Percentiles rank a stretch among this genome's conserved stretches.
Evolutionary conservation across 805 yeast genomes (phyloP).

Genomic region (Priceomyces medius): DNA sequence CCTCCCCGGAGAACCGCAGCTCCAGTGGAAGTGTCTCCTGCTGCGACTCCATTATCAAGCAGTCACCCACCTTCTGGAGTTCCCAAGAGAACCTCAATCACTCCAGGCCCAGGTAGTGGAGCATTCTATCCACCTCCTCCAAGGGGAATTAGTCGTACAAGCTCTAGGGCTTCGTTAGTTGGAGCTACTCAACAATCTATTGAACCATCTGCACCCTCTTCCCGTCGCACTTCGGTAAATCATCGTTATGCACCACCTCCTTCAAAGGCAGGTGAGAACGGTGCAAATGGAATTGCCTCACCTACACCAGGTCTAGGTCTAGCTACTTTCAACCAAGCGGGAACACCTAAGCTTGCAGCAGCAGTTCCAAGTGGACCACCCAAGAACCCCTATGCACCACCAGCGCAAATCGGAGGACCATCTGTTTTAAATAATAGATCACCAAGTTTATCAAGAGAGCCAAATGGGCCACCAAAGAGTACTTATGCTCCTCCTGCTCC

Average conservation of each 20-base stretch:
- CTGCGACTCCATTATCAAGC: constrained; percentile 22
- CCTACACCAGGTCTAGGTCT: constrained; percentile 15
- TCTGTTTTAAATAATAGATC: neutral
- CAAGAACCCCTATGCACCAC: constrained; percentile 30
- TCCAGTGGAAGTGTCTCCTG: constrained; percentile 23
- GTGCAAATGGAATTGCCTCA: constrained; percentile 13
- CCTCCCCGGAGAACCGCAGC: constrained; percentile 49
- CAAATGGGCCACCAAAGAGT: constrained; percentile 23
- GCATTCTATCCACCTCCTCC: constrained; percentile 28
- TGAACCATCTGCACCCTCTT: constrained; percentile 8
- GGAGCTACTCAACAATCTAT: neutral
- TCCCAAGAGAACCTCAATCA: constrained; percentile 17
- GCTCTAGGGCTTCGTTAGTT: constrained; percentile 21
- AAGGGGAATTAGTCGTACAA: constrained; percentile 24
- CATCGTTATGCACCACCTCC: constrained; percentile 34
- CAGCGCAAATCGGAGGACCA: constrained; percentile 14
- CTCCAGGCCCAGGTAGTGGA: constrained; percentile 18
- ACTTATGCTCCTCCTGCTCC: constrained; percentile 3
- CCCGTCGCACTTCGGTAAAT: constrained; percentile 23
- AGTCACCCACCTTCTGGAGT: constrained; percentile 18
- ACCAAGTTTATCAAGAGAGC: constrained; percentile 15
- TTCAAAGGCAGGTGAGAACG: neutral
- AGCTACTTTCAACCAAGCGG: constrained; percentile 23
- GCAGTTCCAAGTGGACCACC: constrained; percentile 30
- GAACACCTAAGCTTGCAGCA: neutral